Evolutionary conservation across 2,329 filamentous ascomycete genomes (phyloP), one percentile per base, ranked within the genome.

Genomic region (Ascochyta lentis): DNA sequence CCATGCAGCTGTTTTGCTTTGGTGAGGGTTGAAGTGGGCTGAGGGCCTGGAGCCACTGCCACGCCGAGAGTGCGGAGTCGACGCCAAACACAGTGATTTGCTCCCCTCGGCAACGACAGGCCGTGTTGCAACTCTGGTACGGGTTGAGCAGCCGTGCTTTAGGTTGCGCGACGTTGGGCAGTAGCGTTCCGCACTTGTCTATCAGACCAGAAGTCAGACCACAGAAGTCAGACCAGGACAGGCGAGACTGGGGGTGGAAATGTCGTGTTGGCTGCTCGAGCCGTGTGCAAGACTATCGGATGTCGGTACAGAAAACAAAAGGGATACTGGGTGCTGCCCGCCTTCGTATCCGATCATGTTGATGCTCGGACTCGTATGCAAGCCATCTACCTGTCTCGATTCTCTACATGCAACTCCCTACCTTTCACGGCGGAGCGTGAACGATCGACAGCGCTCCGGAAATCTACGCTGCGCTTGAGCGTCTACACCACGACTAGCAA

Each of bases 121-220:
- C 29, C 40, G 46, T 29, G 16, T 49, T 35, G 35, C 26, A 24
- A 41, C 16, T 42, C 16, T 39, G 39, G 33, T 44, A 39, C 44
- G 51, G 44, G n/a, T n/a, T 38, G 22, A 24, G 27, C 31, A 38
- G 24, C 23, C 26, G 51, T 37, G 27, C 9, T 23, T 29, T 26
- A 35, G 19, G 35, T 12, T 22, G 26, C 44, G 33, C 39, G 38
- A 54, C 50, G 44, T 54, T 47, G 43, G 43, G 50, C 44, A 47
- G 29, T 40, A 52, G 27, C 34, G 41, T 45, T 31, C 16, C 16
- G 24, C 29, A 12, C 29, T 23, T 27, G n/a, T 15, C 26, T n/a
- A 33, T 54, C 45, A 45, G 41, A 16, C 41, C 46, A 49, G 16
- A 49, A 49, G 24, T 49, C 27, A 41, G 40, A 15, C 39, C 23